A percentile compares a stretch with the other conserved stretches of the same genome.
phyloP scores from a whole-genome alignment of 2,329 filamentous ascomycete species.

The Rutstroemia sydowiana region DNA sequence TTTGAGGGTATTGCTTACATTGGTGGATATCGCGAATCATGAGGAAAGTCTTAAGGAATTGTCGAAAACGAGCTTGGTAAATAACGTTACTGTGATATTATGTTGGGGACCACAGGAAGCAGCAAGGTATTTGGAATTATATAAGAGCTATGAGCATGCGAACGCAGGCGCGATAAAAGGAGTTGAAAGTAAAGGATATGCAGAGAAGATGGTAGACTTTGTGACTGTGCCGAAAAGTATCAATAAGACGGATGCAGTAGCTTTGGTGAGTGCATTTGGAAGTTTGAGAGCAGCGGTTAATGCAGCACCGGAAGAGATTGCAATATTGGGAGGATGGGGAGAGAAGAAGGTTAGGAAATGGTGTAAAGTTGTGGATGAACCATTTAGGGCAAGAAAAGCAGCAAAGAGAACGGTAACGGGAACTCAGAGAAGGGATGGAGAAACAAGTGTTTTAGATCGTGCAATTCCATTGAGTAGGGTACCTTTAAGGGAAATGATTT shows the following conservation, averaged over 20 bases:
- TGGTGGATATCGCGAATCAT: conserved; percentile 94
- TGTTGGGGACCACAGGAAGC: conserved; percentile 95
- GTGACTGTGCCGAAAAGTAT: conserved; percentile 82
- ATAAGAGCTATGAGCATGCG: conserved; percentile 89
- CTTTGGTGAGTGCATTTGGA: conserved; percentile 85
- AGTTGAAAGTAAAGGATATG: conserved; percentile 74
- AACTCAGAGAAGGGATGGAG: conserved; percentile 12
- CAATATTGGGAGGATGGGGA: conserved; percentile 84
- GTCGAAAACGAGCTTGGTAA: conserved; percentile 85
- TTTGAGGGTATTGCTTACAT: conserved; percentile 75
- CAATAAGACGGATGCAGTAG: conserved; percentile 91
- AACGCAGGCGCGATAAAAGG: conserved; percentile 73
- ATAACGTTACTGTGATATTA: conserved; percentile 84
- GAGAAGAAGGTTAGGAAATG: conserved; percentile 89
- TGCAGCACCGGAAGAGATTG: conserved; percentile 77
- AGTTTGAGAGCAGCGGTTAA: conserved; percentile 82
- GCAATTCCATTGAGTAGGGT: conserved; percentile 28
- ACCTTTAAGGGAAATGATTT: conserved; percentile 22
- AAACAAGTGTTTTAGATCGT: conserved; percentile 35
- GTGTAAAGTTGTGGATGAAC: conserved; percentile 74
- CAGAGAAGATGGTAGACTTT: conserved; percentile 84
- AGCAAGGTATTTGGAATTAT: conserved; percentile 86
- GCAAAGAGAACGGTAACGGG: conserved; percentile 42
- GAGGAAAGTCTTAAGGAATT: conserved; percentile 85
- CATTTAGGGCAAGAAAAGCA: conserved; percentile 69